phyloP scores from a whole-genome alignment of 2,329 filamentous ascomycete species.

The Aspergillus bombycis region DNA sequence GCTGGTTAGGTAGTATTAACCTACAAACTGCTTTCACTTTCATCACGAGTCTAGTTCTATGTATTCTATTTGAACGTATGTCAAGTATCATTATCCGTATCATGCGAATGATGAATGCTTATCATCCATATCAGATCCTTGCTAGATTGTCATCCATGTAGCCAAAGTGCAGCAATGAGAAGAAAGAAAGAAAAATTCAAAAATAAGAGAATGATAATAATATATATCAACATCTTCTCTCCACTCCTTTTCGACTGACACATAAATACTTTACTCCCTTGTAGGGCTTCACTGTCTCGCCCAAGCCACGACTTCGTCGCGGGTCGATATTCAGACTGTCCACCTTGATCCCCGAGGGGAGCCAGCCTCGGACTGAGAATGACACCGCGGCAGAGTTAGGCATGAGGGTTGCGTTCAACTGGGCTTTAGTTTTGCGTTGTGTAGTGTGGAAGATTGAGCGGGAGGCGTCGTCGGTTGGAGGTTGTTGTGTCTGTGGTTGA shows the following conservation, averaged over 20 bases:
- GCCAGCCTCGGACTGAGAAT: constrained; percentile 63
- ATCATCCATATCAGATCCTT: constrained; percentile 8
- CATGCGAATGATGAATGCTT: constrained; percentile 11
- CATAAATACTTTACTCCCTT: constrained; percentile 98
- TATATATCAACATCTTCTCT: constrained; percentile 36
- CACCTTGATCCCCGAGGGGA: constrained; percentile 66
- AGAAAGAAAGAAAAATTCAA: background rate
- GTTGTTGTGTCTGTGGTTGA: constrained; percentile 19
- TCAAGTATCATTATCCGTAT: constrained; percentile 14
- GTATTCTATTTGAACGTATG: background rate
- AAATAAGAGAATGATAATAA: background rate
- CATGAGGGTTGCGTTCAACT: constrained; percentile 77
- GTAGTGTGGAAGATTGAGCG: constrained; percentile 30
- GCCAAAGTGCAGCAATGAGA: background rate
- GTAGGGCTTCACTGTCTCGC: constrained; percentile 88
- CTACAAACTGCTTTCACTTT: background rate
- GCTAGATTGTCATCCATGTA: constrained; percentile 9
- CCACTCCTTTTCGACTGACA: constrained; percentile 61
- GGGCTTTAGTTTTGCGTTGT: constrained; percentile 46
- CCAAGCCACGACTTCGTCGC: constrained; percentile 82
- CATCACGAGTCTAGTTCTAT: background rate
- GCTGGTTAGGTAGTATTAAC: background rate
- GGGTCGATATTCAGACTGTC: constrained; percentile 65
- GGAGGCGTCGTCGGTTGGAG: constrained; percentile 28
- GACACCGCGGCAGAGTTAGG: constrained; percentile 76